Evolutionary conservation across 768 basidiomycete genomes (phyloP).

Genomic region (Pulveroboletus sp.): DNA sequence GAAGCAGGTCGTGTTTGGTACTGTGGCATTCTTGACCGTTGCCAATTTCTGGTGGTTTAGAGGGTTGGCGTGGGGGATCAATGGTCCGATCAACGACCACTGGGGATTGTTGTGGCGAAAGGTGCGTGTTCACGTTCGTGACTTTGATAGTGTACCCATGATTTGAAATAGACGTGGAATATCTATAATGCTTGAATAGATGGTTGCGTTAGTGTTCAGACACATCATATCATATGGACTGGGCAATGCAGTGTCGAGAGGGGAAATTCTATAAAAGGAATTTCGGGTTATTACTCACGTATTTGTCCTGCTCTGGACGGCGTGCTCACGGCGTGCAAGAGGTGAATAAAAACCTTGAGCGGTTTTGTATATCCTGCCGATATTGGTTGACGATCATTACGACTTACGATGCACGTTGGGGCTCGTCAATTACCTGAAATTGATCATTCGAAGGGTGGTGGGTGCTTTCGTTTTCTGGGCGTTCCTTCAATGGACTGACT

Average conservation of each 20-base stretch:
- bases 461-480: conserved; percentile 2
- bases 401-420: conserved; percentile 1
- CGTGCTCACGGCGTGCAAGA: conserved; percentile 6
- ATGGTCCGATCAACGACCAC: conserved; percentile 81
- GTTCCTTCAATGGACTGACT: no score
- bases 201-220: no score
- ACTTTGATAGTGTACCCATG: conserved; percentile 4
- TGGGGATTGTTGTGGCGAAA: conserved; percentile 71
- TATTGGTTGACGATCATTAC: background rate
- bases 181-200: conserved; percentile 25
- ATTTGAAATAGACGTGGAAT: conserved; percentile 25
- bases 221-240: no score
- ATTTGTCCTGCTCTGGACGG: no score
- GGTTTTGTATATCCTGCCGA: background rate
- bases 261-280: conserved; percentile 17
- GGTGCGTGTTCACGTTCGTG: no score
- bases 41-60: conserved; percentile 96
- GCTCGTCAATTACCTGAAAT: conserved; percentile 44
- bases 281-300: background rate
- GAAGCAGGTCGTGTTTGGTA: conserved; percentile 70
- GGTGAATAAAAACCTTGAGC: background rate
- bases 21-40: conserved; percentile 58
- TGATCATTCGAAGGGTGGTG: conserved; percentile 49
- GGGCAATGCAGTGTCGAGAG: no score
- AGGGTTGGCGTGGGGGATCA: conserved; percentile 84